Evolutionary conservation across 2,329 filamentous ascomycete species (phyloP), one percentile per base, ranked within the genome.

Genomic region (Claviceps sorghi): DNA sequence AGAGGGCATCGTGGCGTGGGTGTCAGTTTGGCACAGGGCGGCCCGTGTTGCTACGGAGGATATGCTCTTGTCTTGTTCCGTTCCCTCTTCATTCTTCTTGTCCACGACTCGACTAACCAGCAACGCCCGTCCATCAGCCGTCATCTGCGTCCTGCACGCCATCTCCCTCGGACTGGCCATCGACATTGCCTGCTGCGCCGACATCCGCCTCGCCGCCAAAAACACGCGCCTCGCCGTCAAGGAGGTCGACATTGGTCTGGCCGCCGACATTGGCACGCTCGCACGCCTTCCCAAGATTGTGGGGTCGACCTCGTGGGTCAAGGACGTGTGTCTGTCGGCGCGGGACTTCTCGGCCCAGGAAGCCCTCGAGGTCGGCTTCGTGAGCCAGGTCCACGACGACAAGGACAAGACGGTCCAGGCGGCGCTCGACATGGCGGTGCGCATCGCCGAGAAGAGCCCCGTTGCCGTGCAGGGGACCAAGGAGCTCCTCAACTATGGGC

Each of bases 381-480:
- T 89, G 46, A 83, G 78, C 62, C 72, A 74, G 44, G 82, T 89
- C 30, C 74, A 76, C 52, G 74, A 77, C 46, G 73, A 69, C 54
- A 87, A 93, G 70, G 73, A 72, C 19, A 76, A 74, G 44, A 78
- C 84, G 2, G 64, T 94, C 26, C 69, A 70, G 42, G 77, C 76
- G 40, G 88, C 77, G 0, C 48, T 90, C 55, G 73, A 79, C 56
- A 62, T 86, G 61, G 88, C 84, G 1, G 68, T 62, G 11, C 60
- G 81, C 61, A 78, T 96, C 54, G 85, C 86, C 30, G 72, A 66
- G 19, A 96, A 96, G 77, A 93, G 86, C 62, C 91, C 91, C 0
- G 82, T 97, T 22, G 89, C 88, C 1, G 86, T 91, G 57, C 80
- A 88, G 71, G 84, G 86, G 6, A 95, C 89, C 9, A 95, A 95